Conservation (phyloP, 1,284 basidiomycete genomes). For the Puccinia hordei region DNA sequence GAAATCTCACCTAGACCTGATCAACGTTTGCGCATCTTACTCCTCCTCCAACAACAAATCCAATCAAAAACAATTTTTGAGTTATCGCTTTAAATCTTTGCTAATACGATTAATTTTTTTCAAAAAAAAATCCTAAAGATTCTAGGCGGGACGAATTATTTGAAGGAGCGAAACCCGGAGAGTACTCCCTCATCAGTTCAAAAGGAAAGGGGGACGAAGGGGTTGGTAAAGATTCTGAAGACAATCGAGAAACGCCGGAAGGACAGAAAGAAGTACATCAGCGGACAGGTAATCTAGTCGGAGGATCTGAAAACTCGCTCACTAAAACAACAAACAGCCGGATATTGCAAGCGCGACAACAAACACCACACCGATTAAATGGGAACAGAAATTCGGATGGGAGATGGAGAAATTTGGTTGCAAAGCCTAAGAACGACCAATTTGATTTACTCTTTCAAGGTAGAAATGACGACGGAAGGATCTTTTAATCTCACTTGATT, state of each 20-base stretch:
- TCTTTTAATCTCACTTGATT: background rate
- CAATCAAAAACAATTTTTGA: background rate
- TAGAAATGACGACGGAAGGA: conserved; percentile 7
- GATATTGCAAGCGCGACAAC: background rate
- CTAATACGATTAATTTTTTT: no score
- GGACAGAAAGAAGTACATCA: background rate
- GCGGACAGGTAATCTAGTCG: background rate
- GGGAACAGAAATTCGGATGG: background rate
- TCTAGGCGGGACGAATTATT: background rate
- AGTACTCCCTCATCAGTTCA: background rate
- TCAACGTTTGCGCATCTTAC: background rate
- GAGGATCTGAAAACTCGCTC: background rate
- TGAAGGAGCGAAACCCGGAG: background rate
- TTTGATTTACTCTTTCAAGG: conserved; percentile 16
- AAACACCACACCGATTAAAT: background rate
- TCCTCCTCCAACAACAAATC: background rate
- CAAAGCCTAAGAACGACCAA: background rate
- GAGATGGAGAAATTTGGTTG: conserved; percentile 9
- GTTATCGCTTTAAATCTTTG: no score
- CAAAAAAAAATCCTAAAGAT: background rate
- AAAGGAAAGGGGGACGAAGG: background rate
- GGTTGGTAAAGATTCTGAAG: background rate
- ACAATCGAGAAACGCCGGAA: background rate
- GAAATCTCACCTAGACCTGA: background rate
- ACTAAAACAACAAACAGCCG: background rate